Evolutionary conservation across 768 basidiomycete genomes (phyloP), one percentile per base, ranked within the genome.

Genomic region (Phylloporus scabripes): DNA sequence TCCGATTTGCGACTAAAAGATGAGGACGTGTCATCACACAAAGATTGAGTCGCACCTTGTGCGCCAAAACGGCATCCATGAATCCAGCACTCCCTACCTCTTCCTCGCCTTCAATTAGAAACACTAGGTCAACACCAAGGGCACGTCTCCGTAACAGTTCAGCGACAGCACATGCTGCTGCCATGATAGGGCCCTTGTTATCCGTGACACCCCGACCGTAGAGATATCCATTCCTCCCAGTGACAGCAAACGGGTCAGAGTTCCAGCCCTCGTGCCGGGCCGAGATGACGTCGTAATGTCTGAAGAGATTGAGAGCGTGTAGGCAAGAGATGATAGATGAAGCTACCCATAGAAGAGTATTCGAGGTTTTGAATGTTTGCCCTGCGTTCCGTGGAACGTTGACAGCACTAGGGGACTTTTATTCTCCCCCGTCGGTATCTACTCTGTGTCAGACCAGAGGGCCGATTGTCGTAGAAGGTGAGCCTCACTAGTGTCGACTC

Each of bases 251-350:
- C 0, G 96, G 95, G 50, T 92, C 83, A 1, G 85, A 83, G 18
- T 75, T 69, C 95, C 95, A 97, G 11, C 83, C 80, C 6, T 79
- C 72, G 9, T 72, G 67, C 0, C 81, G 82, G 0, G 93, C 92
- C 0, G 85, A 74, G 42, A 98, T 90, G n/a, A 98, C 91, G 58
- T 99, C 96, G 70, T 98, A 99, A 65, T 99, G 96, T 2, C 91
- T 91, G 42, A 3, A 29, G 42, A 32, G 18, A 17, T 21, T 38
- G 0, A 50, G 31, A 44, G 15, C n/a, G 17, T 12, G 33, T 7
- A 33, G 20, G 7, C 20, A 40, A 11, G 23, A 23, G 24, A 47
- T 2, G 7, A 11, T 2, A 5, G 14, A 17, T 12, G 10, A 20
- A 57, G 75, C 21, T 59, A 88, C 83, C 93, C 95, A 56, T 98